phyloP scores from a whole-genome alignment of 2,329 filamentous ascomycete species.

The Neonectria neomacrospora region DNA sequence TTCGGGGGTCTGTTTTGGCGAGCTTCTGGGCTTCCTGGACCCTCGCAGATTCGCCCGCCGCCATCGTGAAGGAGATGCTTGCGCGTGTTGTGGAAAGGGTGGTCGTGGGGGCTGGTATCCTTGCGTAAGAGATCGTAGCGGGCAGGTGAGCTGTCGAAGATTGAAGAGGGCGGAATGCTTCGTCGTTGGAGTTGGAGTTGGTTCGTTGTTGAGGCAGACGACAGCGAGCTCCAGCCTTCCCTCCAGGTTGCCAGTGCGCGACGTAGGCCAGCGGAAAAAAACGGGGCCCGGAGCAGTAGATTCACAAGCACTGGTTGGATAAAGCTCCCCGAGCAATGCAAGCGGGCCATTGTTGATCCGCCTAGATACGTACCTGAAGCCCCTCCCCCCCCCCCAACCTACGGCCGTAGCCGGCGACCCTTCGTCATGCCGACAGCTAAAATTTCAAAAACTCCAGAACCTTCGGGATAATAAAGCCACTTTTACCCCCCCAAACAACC shows the following conservation, averaged over 20 bases:
- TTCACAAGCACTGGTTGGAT: constrained; percentile 28
- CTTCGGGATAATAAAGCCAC: constrained; percentile 42
- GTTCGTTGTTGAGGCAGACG: constrained; percentile 33
- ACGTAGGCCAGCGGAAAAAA: constrained; percentile 45
- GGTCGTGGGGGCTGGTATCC: constrained; percentile 7
- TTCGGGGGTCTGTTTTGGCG: constrained; percentile 80
- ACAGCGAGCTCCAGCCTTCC: constrained; percentile 35
- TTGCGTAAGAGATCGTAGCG: constrained; percentile 15
- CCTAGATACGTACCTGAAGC: constrained; percentile 33
- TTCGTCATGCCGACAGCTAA: constrained; percentile 45
- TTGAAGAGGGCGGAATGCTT: constrained; percentile 22
- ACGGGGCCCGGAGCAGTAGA: constrained; percentile 28
- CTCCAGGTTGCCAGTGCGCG: constrained; percentile 53
- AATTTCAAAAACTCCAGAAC: constrained; percentile 45
- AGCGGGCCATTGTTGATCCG: constrained; percentile 48
- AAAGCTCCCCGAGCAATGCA: constrained; percentile 16
- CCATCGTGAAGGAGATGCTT: constrained; percentile 55
- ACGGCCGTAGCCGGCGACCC: constrained; percentile 39
- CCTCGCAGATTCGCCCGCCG: constrained; percentile 69
- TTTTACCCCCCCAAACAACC: constrained; percentile 33
- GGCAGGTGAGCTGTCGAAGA: not conserved
- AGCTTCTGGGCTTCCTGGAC: constrained; percentile 91
- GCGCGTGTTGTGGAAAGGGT: constrained; percentile 22
- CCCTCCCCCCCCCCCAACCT: constrained; percentile 25
- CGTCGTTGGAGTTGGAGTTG: constrained; percentile 34